Conservation (phyloP, 2,329 filamentous ascomycete genomes). For the Xylaria sp. region DNA sequence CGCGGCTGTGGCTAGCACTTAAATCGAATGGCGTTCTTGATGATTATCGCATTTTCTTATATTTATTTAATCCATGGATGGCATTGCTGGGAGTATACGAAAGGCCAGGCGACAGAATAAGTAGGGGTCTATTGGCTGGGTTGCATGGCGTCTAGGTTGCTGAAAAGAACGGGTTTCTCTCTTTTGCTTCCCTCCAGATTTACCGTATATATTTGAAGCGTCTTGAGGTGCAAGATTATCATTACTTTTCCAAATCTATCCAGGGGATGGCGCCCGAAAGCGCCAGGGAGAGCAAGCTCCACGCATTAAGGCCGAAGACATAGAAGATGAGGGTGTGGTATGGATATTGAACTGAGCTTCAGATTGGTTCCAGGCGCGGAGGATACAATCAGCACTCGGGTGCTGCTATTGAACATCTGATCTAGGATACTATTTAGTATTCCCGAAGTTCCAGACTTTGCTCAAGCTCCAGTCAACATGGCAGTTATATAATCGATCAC, state of each 20-base stretch:
- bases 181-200: conserved; percentile 10
- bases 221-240: conserved; percentile 6
- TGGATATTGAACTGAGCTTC: conserved; percentile 1
- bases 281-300: not conserved
- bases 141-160: conserved; percentile 28
- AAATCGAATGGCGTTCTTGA: conserved; percentile 25
- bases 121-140: conserved; percentile 9
- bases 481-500: not conserved
- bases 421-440: not conserved
- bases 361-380: conserved; percentile 1
- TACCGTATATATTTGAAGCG: conserved; percentile 9
- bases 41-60: conserved; percentile 22
- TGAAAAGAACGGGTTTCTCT: not conserved
- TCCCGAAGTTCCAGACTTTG: not conserved
- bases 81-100: conserved; percentile 20
- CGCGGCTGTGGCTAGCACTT: conserved; percentile 6
- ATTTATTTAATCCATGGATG: not conserved
- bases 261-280: conserved; percentile 1
- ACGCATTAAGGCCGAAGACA: not conserved
- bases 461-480: not conserved
- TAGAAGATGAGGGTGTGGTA: conserved; percentile 2
- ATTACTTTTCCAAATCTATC: not conserved
- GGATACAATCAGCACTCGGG: not conserved
- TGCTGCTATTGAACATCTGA: not conserved
- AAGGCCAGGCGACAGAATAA: conserved; percentile 26